Conservation (phyloP, 768 basidiomycete genomes). For the Xerocomus potaroensis region DNA sequence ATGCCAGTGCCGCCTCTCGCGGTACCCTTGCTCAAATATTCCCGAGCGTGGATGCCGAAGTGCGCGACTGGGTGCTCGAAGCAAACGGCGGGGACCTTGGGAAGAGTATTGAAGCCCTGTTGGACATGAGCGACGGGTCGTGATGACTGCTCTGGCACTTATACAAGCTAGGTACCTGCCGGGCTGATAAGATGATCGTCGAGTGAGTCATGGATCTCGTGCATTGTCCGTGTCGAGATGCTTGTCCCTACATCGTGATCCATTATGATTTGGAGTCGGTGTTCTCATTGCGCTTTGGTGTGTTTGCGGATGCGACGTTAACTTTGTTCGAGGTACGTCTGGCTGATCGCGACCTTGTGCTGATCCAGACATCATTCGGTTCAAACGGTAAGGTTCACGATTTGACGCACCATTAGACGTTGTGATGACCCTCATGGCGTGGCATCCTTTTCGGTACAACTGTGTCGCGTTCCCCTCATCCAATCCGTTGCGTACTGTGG, state of each 20-base stretch:
- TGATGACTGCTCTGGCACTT: neutral
- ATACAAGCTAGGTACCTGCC: neutral
- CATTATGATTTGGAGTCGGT: neutral
- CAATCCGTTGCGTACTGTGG: no score
- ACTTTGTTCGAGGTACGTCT: neutral
- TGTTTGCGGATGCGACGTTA: no score
- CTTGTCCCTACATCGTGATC: neutral
- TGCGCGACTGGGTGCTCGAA: conserved; percentile 86
- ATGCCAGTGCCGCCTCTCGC: conserved; percentile 64
- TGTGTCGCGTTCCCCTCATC: no score
- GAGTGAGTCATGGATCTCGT: no score
- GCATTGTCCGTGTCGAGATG: neutral
- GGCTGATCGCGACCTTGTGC: neutral
- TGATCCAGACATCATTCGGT: neutral
- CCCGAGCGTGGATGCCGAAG: conserved; percentile 74
- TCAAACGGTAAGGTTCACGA: no score
- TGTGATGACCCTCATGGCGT: neutral
- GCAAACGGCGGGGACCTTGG: conserved; percentile 87
- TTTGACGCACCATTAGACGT: no score
- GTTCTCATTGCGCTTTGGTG: no score
- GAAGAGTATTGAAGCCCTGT: conserved; percentile 78
- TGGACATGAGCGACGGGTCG: conserved; percentile 59
- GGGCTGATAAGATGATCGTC: neutral
- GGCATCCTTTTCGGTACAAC: no score
- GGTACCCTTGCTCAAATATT: conserved; percentile 88